Evolutionary conservation across 2,329 filamentous ascomycete species (phyloP).

Genomic region (Aspergillus fijiensis): DNA sequence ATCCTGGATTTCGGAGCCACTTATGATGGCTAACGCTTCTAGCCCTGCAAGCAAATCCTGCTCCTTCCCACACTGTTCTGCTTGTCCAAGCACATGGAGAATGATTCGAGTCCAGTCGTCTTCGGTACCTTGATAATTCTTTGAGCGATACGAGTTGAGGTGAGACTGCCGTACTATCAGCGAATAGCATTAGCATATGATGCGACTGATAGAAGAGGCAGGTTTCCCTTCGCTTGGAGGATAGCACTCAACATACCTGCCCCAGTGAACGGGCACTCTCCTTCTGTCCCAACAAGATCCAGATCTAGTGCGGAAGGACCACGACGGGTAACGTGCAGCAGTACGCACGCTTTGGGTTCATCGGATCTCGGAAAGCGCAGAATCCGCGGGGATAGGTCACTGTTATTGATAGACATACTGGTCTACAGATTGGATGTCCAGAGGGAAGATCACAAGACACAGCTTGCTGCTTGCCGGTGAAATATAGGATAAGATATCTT

Average conservation of each 20-base stretch:
- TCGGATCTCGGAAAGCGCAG: conserved; percentile 53
- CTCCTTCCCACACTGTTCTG: conserved; percentile 16
- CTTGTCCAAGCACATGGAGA: conserved; percentile 35
- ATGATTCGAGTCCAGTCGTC: conserved; percentile 45
- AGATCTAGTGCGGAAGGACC: conserved; percentile 50
- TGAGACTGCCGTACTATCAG: conserved; percentile 38
- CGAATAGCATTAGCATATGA: conserved; percentile 14
- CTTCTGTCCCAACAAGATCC: conserved; percentile 58
- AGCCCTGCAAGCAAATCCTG: conserved; percentile 27
- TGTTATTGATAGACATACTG: conserved; percentile 11
- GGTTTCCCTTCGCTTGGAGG: too few relatives aligned
- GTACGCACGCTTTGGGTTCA: conserved; percentile 41
- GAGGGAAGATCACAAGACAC: too few relatives aligned
- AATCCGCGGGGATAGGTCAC: conserved; percentile 35
- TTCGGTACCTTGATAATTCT: conserved; percentile 45
- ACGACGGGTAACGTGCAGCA: conserved; percentile 50
- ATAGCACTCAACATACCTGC: conserved; percentile 38
- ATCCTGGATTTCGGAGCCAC: conserved; percentile 24
- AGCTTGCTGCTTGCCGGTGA: too few relatives aligned
- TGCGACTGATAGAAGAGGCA: background rate
- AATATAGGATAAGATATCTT: too few relatives aligned
- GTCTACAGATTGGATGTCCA: background rate
- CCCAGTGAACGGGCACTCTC: conserved; percentile 53
- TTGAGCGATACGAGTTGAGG: conserved; percentile 40
- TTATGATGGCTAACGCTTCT: conserved; percentile 34